Base-by-base conservation (phyloP, 306 rosid genomes). In the Carpinus viminea region DNA sequence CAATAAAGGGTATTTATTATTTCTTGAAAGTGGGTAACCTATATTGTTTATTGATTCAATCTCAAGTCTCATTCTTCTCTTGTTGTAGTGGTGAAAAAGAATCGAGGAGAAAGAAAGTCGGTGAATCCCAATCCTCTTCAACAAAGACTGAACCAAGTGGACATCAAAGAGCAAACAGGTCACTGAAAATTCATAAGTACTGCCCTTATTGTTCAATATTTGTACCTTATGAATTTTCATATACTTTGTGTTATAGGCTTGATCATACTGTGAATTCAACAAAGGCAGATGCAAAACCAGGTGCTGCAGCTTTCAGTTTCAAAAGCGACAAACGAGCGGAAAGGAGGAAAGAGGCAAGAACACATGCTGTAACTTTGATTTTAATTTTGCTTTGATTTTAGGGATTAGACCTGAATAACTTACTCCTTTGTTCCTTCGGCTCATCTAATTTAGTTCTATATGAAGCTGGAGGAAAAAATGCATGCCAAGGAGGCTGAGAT, bases 281-380 rank as follows among this genome's bases (percentile, higher is more conserved):
- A 36, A 81, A 81, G 83, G 75, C 86, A 28, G 84, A 77, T 82
- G 73, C 69, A 62, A 86, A 64, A 80, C 69, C 91, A 61, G 80
- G 76, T 75, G 78, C 70, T 75, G 73, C 86, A 71, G 52, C 82
- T 77, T 93, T 90, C 83, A 86, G 81, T 78, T 87, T 88, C 70
- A 88, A 80, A 79, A 72, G 92, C 61, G 47, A 65, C 31, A 86
- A 82, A 82, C 81, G 92, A 38, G 93, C 91, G 57, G 92, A 87
- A 85, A 82, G 86, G 86, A 87, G 97, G 75, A 92, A 89, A 85
- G 91, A 89, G 97, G 97, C 82, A 84, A 83, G 89, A 50, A 46
- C 34, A 17, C 48, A 73, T 53, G 43, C 17, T 74, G 7, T 43
- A 2, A 45, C 46, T 83, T 83, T 36, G 15, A 66, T 46, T 70